Evolutionary conservation across 306 rosid genomes (phyloP), one percentile per base, ranked within the genome.

Genomic region (Oxytropis ochrocephala): DNA sequence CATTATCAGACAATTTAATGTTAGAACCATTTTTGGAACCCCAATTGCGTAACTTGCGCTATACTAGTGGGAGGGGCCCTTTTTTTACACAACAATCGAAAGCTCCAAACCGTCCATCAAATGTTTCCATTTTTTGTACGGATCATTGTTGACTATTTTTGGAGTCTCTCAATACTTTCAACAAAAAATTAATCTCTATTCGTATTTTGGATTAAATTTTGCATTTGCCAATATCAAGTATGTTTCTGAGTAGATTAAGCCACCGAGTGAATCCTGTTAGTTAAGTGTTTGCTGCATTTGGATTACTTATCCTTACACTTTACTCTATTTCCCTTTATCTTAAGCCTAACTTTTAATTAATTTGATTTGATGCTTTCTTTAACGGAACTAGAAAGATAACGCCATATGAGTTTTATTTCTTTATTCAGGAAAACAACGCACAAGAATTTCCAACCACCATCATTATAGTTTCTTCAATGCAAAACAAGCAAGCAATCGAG

Each of bases 41-140:
- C 51, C 39, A 3, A 44, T 77, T 56, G 78, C 85, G 87, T 88
- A 64, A 88, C 88, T 83, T 85, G 76, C 79, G 81, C 77, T 79
- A 60, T 78, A 72, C 85, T 74, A 8, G 59, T 41, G 80, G 85
- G 83, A 46, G 80, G 85, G 83, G 38, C 85, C 85, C 77, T 14
- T 67, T 58, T 47, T 33, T 30, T 47, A 59, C 30, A 17, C 21
- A 41, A 35, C 8, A 10, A 5, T 64, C 11, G 11, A 47, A 35
- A 21, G n/a, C 9, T 48, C 17, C 30, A 21, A 67, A 59, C 70
- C 55, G 29, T 46, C 52, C 29, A 19, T 43, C 54, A 38, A 29
- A n/a, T n/a, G n/a, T n/a, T n/a, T n/a, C n/a, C n/a, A n/a, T n/a
- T n/a, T n/a, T n/a, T n/a, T n/a, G n/a, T n/a, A n/a, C n/a, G n/a